Evolutionary conservation across 805 yeast species (phyloP), one percentile per base, ranked within the genome.

Genomic region (Schwanniomyces sp.): DNA sequence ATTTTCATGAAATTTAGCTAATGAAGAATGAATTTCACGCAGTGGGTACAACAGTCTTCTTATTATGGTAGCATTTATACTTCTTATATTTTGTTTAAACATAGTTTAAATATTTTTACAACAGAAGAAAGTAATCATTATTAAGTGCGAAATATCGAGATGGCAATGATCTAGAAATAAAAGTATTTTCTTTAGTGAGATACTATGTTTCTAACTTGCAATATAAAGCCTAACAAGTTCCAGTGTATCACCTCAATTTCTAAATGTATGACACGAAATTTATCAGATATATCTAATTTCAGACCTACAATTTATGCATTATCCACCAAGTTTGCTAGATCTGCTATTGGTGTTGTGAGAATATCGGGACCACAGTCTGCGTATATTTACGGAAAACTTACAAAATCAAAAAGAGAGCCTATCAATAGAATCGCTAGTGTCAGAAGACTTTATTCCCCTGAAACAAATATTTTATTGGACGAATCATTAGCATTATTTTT

Each of bases 331-430:
- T 81, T 87, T 0, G 84, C 90, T 0, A 76, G 85, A 49, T 79
- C 97, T 0, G 99, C 97, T 0, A 82, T 94, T 21, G 96, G 91
- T 0, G 89, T 94, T 1, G 75, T 94, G 4, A 73, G 99, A 42
- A 70, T 91, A 0, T 82, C 96, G 1, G 99, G 99, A 0, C 72
- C 90, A 0, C 79, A 79, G 21, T 75, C 88, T 2, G 43, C 55
- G 17, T 54, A 59, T 44, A 71, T 86, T 1, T 79, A 73, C 45
- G 56, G 72, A 8, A 50, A 58, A 21, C 67, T 90, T 24, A 83
- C 91, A 0, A 49, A 53, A 4, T 56, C 66, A 10, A 55, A 45
- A 2, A 52, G 44, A 3, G 46, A 44, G 0, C 87, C 88, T 0
- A 53, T 44, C 5, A 81, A 82, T 0, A 67, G 92, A 48, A 46